Base-by-base conservation (phyloP, 139 green algal genomes). In the Picochlorum sp. region DNA sequence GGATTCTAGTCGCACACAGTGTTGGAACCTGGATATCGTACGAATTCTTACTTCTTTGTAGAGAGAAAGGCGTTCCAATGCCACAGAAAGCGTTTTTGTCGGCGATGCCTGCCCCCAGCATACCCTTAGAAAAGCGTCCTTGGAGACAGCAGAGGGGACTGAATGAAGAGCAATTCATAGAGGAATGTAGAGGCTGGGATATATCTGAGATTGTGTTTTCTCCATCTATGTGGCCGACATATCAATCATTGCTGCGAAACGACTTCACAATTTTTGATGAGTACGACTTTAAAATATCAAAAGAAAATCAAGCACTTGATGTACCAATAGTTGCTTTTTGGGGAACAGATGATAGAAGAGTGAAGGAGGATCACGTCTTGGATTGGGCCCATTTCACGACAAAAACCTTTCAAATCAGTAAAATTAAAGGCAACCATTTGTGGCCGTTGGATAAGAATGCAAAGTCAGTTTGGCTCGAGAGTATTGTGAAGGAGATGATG, bases 241-340 rank as follows among this genome's bases (percentile, higher is more conserved):
- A 76, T 32, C 60, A 83, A 13, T 55, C 72, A 3, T 45, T 94
- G 24, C 76, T 95, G 60, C 72, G 87, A 0, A 65, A 81, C 1
- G 87, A 95, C 63, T 94, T 89, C 58, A 72, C 41, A 10, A 33
- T 95, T 1, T 94, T 94, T 65, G 86, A 92, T 56, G 65, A 82
- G 61, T 93, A 89, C 33, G 13, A 62, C 18, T 85, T 69, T 47
- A 31, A 26, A 6, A 61, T 70, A 30, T 20, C 47, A 70, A 50
- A 50, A 53, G 63, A 47, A 1, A 51, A 54, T 5, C 1, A 64
- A 4, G 41, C 53, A 8, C 77, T 90, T 41, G 30, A 54, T 25
- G 75, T 83, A 18, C 74, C 79, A 0, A 41, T 90, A 2, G 70
- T 57, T 1, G 36, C 64, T 1, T 93, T 82, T 35, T 83, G 63